Evolutionary conservation across 2,329 filamentous ascomycete species (phyloP), one percentile per base, ranked within the genome.

Genomic region (Diplodia intermedia): DNA sequence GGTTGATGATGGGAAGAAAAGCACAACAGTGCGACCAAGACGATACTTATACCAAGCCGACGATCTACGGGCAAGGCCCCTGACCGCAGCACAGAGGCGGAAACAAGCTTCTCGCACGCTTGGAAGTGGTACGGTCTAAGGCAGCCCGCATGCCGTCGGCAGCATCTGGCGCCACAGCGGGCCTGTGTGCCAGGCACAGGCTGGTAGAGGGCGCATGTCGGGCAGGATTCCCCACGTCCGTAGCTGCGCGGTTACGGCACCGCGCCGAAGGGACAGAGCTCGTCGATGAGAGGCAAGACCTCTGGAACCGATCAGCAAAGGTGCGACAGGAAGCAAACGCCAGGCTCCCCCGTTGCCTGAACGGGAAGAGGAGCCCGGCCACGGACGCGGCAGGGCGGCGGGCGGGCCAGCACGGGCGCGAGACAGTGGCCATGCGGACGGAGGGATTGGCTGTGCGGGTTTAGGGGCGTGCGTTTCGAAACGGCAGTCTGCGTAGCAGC

Each of bases 11-110:
- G 29, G 29, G 36, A 31, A 55, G 33, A 43, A 38, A 53, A 47
- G 33, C n/a, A 49, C 23, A 43, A 29, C 8, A 29, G 33, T 20
- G 23, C n/a, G 47, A 23, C 38, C 47, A 61, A 60, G 43, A 40
- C 5, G 54, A 62, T 62, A 62, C 65, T 67, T 67, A 67, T 67
- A 67, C 14, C 9, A 29, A 31, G 6, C 14, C 33, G 52, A 8
- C 15, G 29, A 54, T 54, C 40, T 61, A 33, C 36, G 36, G n/a
- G 38, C 38, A 40, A 36, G 38, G 38, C 56, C 56, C 56, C 56
- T 61, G 56, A 61, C 20, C 9, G 38, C 38, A 18, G 56, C 38
- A 61, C 56, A 49, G 43, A 63, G 31, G 60, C 55, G 47, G 31
- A 53, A 49, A 63, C 60, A 63, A 63, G 60, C 60, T 63, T 63